Conservation (phyloP, 2,329 filamentous ascomycete genomes). For the Penicillium brasilianum region DNA sequence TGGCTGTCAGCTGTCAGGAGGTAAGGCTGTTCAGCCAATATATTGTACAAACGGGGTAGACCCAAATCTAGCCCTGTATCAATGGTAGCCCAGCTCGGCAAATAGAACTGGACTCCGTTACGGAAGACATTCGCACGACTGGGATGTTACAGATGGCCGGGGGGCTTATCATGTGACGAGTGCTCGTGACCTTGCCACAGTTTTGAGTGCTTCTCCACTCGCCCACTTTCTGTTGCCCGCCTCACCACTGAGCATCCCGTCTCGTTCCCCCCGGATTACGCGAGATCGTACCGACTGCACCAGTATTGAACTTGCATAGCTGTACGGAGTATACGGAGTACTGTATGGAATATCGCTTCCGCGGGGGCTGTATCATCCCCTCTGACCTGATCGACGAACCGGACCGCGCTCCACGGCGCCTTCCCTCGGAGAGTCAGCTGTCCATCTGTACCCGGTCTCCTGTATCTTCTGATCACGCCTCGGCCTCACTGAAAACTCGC, state of each 20-base stretch:
- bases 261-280: background rate
- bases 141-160: background rate
- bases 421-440: slow-evolving; percentile 13
- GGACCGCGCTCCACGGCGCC: slow-evolving; percentile 15
- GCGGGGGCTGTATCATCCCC: background rate
- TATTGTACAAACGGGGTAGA: background rate
- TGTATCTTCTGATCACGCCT: slow-evolving; percentile 22
- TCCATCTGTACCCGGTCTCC: slow-evolving; percentile 1
- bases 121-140: background rate
- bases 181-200: slow-evolving; percentile 28
- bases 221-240: background rate
- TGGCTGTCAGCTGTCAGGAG: background rate
- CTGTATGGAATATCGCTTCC: background rate
- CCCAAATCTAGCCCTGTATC: background rate
- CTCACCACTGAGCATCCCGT: background rate
- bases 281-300: background rate
- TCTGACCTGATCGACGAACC: slow-evolving; percentile 6
- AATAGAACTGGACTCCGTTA: background rate
- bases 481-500: background rate
- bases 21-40: background rate
- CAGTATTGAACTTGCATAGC: too few relatives aligned
- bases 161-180: slow-evolving; percentile 23
- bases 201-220: background rate
- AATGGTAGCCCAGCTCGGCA: background rate
- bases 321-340: too few relatives aligned